Evolutionary conservation across 805 yeast genomes (phyloP), one percentile per base, ranked within the genome.

Genomic region (Wickerhamiella parazyma): DNA sequence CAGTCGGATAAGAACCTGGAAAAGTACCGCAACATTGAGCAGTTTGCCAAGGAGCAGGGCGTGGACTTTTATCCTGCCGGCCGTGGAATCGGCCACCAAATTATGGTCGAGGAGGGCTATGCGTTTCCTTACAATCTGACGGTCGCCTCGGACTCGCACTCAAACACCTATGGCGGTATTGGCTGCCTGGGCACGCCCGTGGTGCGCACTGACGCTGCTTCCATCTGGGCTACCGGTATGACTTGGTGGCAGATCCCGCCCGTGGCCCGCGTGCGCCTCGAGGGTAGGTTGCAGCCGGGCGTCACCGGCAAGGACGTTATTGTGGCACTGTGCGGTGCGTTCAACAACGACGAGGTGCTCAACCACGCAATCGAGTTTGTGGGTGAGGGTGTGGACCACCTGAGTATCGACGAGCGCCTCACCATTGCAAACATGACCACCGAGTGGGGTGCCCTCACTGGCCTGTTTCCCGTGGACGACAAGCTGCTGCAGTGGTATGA

Each of bases 211-310:
- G 99, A 91, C 64, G 98, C 97, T 18, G 99, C 99, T 3, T 76
- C 96, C 8, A 89, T 91, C 51, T 91, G 99, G 99, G 97, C 99
- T 10, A 91, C 99, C 0, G 97, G 97, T 33, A 94, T 86, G 66
- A 91, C 98, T 3, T 91, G 99, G 99, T 91, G 98, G 98, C 98
- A 93, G 73, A 84, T 91, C 44, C 99, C 99, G 2, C 97, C 98
- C 0, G 97, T 91, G 19, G 98, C 97, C 28, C 76, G 78, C 55
- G 97, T 91, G 8, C 93, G 84, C 61, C 71, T 91, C 45, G 68
- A 72, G 51, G 95, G 95, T 35, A 63, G 73, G 52, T 71, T 91
- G 46, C 95, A 93, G 10, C 64, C 71, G 41, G 95, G 95, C 14
- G 86, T 84, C 14, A 77, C 94, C 3, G 99, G 99, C 49, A 91